phyloP scores from a whole-genome alignment of 1,284 basidiomycete species.

The Ustilago trichophora region DNA sequence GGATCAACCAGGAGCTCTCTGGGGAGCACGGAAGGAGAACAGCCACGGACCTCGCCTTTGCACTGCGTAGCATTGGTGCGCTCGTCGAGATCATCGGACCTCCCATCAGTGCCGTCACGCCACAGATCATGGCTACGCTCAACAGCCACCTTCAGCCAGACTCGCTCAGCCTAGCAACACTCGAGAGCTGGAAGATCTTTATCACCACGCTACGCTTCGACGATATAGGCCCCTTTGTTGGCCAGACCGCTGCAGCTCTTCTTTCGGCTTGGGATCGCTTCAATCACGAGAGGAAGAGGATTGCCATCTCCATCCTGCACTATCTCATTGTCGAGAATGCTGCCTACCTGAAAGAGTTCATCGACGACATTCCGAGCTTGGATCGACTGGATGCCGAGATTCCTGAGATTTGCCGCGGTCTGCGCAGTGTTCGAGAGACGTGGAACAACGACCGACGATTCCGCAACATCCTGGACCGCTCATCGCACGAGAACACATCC shows the following conservation, averaged over 20 bases:
- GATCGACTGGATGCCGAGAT: conserved; percentile 58
- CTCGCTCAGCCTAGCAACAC: conserved; percentile 79
- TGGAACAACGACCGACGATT: conserved; percentile 70
- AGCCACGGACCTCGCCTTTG: conserved; percentile 50
- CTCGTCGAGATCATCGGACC: conserved; percentile 78
- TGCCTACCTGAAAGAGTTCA: conserved; percentile 69
- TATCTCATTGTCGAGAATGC: conserved; percentile 77
- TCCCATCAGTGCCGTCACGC: conserved; percentile 51
- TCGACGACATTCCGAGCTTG: conserved; percentile 74
- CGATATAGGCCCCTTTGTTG: conserved; percentile 85
- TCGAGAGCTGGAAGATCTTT: conserved; percentile 84
- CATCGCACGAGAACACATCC: conserved; percentile 81
- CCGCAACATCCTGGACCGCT: conserved; percentile 77
- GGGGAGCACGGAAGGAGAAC: conserved; percentile 57
- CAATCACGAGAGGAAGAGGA: conserved; percentile 70
- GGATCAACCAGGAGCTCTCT: conserved; percentile 62
- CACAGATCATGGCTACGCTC: conserved; percentile 87
- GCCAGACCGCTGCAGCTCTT: conserved; percentile 86
- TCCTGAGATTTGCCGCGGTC: conserved; percentile 58
- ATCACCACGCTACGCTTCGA: conserved; percentile 75
- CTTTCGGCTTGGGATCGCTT: conserved; percentile 81
- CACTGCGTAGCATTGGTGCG: conserved; percentile 76
- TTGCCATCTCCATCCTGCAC: conserved; percentile 75
- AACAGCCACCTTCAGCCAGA: conserved; percentile 82
- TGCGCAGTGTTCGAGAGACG: conserved; percentile 66